Conservation (phyloP, 768 basidiomycete genomes). For the Amanita phalloides region DNA sequence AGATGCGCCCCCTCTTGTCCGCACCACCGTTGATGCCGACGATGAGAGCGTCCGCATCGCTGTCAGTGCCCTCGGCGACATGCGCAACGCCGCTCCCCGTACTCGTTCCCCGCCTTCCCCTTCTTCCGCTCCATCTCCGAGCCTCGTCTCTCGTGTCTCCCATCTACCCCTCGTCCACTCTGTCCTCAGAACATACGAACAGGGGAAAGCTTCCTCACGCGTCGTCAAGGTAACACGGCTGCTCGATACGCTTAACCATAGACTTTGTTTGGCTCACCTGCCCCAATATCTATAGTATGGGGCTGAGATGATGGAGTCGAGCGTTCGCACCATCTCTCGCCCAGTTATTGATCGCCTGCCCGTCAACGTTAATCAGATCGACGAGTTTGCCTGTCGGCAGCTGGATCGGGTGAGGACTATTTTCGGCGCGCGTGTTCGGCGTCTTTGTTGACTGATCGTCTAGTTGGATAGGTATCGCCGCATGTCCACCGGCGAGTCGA, state of each 20-base stretch:
- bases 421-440: neutral
- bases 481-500: constrained; percentile 20
- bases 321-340: constrained; percentile 68
- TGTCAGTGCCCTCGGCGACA: constrained; percentile 64
- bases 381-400: constrained; percentile 84
- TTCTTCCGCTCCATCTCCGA: constrained; percentile 16
- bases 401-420: constrained; percentile 59
- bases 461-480: constrained; percentile 43
- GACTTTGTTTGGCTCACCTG: neutral
- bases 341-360: constrained; percentile 77
- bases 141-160: constrained; percentile 43
- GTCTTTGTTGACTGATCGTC: neutral
- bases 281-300: constrained; percentile 48
- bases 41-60: constrained; percentile 78
- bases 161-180: constrained; percentile 63
- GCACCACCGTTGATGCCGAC: constrained; percentile 27
- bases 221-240: constrained; percentile 63
- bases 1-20: neutral
- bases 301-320: constrained; percentile 79
- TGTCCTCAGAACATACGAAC: constrained; percentile 68
- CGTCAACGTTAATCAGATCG: constrained; percentile 61
- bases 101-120: neutral
- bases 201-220: constrained; percentile 72
- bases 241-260: neutral
- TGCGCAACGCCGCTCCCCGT: constrained; percentile 41